A percentile compares a stretch with the other conserved stretches of the same genome.
Conservation (phyloP, 2,329 filamentous ascomycete genomes). For the Neofusicoccum cordaticola region DNA sequence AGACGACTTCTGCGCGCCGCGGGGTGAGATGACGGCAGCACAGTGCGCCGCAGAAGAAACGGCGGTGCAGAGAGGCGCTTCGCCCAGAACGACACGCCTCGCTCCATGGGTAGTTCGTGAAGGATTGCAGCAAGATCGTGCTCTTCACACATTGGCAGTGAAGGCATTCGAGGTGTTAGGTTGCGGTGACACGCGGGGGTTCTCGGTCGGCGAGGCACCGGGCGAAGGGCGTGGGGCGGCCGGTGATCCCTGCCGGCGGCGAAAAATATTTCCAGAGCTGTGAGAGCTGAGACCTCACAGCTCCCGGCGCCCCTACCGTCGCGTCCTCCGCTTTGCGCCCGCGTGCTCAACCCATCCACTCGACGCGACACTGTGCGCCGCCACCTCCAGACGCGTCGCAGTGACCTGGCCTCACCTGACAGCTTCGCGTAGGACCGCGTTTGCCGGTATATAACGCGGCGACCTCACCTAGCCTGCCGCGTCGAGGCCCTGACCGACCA, state of each 20-base stretch:
- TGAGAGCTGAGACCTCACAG: slow-evolving; percentile 7
- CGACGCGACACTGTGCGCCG: slow-evolving; percentile 1
- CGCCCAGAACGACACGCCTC: too few relatives aligned
- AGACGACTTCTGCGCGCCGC: too few relatives aligned
- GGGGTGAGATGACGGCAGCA: not conserved
- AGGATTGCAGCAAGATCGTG: too few relatives aligned
- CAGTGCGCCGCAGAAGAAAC: too few relatives aligned
- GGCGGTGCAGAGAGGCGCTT: too few relatives aligned
- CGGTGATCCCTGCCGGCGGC: not conserved
- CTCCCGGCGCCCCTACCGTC: slow-evolving; percentile 11
- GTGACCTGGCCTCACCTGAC: not conserved
- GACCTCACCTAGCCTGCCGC: not conserved
- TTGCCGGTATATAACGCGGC: not conserved
- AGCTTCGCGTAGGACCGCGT: not conserved
- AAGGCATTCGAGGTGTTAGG: not conserved
- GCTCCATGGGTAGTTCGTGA: too few relatives aligned
- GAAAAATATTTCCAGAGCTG: slow-evolving; percentile 11
- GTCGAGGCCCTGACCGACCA: slow-evolving; percentile 1
- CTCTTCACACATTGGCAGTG: too few relatives aligned
- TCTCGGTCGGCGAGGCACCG: not conserved
- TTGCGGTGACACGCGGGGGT: not conserved
- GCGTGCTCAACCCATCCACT: not conserved
- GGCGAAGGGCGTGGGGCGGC: not conserved
- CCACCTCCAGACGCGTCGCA: not conserved
- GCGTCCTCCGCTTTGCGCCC: slow-evolving; percentile 6